phyloP scores from a whole-genome alignment of 345 rosid species.

The Nephelium lappaceum region DNA sequence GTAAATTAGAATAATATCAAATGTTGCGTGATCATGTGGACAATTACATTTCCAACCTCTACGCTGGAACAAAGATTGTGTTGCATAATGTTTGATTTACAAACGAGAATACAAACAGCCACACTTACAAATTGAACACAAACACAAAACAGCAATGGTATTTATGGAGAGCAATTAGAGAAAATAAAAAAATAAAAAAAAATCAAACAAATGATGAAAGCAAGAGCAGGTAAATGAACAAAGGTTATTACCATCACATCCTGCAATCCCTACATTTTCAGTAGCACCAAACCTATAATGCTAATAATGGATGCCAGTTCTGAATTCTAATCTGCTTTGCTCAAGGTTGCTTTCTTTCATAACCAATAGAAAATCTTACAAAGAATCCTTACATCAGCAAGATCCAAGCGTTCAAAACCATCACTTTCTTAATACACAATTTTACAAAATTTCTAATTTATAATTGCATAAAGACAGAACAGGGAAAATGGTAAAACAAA shows the following conservation, averaged over 20 bases:
- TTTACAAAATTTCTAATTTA: neutral
- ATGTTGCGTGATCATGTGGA: neutral
- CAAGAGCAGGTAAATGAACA: too few relatives aligned
- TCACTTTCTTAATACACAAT: too few relatives aligned
- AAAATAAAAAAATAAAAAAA: too few relatives aligned
- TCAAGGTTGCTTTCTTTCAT: too few relatives aligned
- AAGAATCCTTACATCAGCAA: too few relatives aligned
- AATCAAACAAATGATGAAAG: too few relatives aligned
- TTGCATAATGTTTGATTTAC: neutral
- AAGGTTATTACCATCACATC: neutral
- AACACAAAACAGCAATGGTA: too few relatives aligned
- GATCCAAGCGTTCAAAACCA: too few relatives aligned
- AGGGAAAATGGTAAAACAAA: neutral
- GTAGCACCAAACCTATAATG: neutral
- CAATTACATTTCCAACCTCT: neutral
- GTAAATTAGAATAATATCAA: neutral
- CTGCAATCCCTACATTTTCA: conserved; percentile 8
- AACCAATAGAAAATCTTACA: too few relatives aligned
- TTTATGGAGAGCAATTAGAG: too few relatives aligned
- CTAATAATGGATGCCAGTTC: neutral
- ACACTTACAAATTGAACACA: neutral
- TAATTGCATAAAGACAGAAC: neutral
- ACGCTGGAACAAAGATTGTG: neutral
- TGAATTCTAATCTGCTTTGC: neutral
- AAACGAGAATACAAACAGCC: neutral